Conservation (phyloP, 164 flowering plant species). For the Annona cherimola region DNA sequence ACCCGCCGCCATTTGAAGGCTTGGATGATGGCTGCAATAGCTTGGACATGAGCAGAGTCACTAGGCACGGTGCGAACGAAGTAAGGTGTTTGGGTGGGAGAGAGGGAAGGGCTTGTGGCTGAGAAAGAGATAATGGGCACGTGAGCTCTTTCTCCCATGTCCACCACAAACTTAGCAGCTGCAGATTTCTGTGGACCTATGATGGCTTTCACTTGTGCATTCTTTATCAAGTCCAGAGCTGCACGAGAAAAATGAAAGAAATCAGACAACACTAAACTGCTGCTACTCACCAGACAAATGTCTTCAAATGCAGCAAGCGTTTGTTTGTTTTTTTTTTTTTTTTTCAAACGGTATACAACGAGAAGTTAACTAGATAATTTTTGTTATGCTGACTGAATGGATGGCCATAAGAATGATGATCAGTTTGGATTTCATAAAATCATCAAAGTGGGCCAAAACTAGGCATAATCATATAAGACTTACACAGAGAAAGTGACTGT, state of each 20-base stretch:
- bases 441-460: no score
- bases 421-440: no score
- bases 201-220: slow-evolving; percentile 15
- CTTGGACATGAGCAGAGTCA: slow-evolving; percentile 17
- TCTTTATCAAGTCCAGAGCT: slow-evolving; percentile 19
- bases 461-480: no score
- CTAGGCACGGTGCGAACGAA: slow-evolving; percentile 14
- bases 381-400: no score
- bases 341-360: no score
- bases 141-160: slow-evolving; percentile 18
- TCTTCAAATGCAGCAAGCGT: not conserved
- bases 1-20: slow-evolving; percentile 20
- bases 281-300: no score
- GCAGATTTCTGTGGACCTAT: slow-evolving; percentile 17
- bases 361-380: no score
- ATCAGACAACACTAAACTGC: not conserved
- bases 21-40: slow-evolving; percentile 14
- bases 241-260: not conserved
- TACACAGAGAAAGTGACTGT: no score
- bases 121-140: slow-evolving; percentile 25
- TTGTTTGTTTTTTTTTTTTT: no score
- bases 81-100: slow-evolving; percentile 16
- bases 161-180: slow-evolving; percentile 9
- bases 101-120: slow-evolving; percentile 20
- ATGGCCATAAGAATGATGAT: no score